phyloP scores from a whole-genome alignment of 1,139 yeast genomes.

The Pichia sp. region DNA sequence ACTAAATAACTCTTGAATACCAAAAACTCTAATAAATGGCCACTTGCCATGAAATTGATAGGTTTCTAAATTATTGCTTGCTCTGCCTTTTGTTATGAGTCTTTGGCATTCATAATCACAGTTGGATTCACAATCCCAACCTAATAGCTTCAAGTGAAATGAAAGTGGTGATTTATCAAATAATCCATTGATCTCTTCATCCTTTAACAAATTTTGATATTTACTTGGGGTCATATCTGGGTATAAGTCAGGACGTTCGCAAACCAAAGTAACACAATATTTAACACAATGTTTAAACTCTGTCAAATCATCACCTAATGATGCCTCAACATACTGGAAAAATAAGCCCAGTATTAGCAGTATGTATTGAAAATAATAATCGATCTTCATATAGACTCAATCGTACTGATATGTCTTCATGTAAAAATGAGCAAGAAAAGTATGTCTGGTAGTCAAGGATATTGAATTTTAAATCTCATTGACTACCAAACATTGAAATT shows the following conservation, averaged over 20 bases:
- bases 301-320: conserved; percentile 73
- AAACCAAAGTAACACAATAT: conserved; percentile 48
- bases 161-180: conserved; percentile 38
- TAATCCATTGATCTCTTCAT: conserved; percentile 26
- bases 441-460: too few species aligned
- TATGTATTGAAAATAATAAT: background rate
- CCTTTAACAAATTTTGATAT: conserved; percentile 17
- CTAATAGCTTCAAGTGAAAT: conserved; percentile 39
- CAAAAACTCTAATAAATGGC: conserved; percentile 75
- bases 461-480: too few species aligned
- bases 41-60: conserved; percentile 95
- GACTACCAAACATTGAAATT: too few species aligned
- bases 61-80: conserved; percentile 41
- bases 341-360: background rate
- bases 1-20: conserved; percentile 82
- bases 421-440: background rate
- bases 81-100: conserved; percentile 52
- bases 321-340: conserved; percentile 32
- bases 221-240: conserved; percentile 15
- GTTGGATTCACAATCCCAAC: conserved; percentile 76
- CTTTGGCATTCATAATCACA: conserved; percentile 94
- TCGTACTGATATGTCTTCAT: background rate
- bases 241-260: conserved; percentile 27
- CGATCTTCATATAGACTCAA: background rate
- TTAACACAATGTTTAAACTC: conserved; percentile 61